phyloP scores from a whole-genome alignment of 2,329 filamentous ascomycete species.

The Capronia epimyces region DNA sequence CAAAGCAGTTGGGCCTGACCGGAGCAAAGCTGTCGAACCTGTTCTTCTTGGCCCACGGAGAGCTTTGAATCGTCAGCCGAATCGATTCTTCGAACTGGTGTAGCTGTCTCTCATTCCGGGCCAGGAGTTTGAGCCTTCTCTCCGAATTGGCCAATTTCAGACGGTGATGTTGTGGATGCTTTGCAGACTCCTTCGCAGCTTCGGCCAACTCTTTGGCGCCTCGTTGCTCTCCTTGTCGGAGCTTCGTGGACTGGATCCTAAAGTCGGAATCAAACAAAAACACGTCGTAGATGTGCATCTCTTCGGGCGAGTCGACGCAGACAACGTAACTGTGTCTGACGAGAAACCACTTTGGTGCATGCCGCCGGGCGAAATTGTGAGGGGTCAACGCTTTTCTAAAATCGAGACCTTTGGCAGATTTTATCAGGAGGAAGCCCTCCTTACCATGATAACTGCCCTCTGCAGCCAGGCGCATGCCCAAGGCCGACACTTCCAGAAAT shows the following conservation, averaged over 20 bases:
- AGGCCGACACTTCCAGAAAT: constrained; percentile 87
- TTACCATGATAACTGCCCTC: constrained; percentile 98
- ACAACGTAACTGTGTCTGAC: constrained; percentile 97
- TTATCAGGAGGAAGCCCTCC: constrained; percentile 88
- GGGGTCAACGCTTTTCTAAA: constrained; percentile 76
- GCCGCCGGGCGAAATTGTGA: constrained; percentile 58
- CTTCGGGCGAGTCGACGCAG: constrained; percentile 96
- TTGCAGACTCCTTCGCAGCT: constrained; percentile 57
- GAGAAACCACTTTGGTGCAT: constrained; percentile 93
- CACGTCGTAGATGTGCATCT: constrained; percentile 98
- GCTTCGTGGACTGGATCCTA: constrained; percentile 57
- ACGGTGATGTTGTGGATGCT: constrained; percentile 69
- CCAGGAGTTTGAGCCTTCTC: constrained; percentile 83
- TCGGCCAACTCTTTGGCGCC: constrained; percentile 58
- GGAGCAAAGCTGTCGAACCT: constrained; percentile 92
- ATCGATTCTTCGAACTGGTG: constrained; percentile 94
- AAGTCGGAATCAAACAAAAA: constrained; percentile 94
- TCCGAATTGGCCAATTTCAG: constrained; percentile 87
- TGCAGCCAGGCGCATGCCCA: constrained; percentile 86
- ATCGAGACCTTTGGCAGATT: constrained; percentile 82
- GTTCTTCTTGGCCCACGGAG: constrained; percentile 75
- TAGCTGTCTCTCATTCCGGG: constrained; percentile 81
- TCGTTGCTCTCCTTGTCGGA: constrained; percentile 42
- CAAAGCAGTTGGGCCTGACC: constrained; percentile 77
- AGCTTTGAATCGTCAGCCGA: constrained; percentile 73